These are phyloP conservation scores for Wickerhamiella musiphila DNA, from an alignment of 805 yeast genomes.

Conservation along the genomic window DNA sequence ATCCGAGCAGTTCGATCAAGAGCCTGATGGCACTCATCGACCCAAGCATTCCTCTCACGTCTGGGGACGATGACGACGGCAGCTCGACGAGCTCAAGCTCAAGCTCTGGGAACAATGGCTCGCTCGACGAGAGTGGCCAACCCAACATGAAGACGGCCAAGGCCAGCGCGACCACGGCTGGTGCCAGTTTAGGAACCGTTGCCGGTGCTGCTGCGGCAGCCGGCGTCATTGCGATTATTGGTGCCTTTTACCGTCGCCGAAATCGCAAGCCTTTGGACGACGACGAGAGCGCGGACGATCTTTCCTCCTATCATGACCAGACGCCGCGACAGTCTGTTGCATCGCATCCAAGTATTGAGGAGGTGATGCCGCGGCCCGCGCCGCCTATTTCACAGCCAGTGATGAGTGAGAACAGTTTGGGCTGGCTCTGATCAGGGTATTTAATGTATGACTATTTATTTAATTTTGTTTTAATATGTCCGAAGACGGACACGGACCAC, in stretches of 20 bases:
- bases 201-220: constrained; percentile 58
- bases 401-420: constrained; percentile 10
- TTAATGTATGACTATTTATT: too few species aligned
- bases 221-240: constrained; percentile 26
- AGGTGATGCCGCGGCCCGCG: constrained; percentile 1
- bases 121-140: constrained; percentile 19
- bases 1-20: constrained; percentile 36
- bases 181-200: constrained; percentile 69
- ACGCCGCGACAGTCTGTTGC: neutral
- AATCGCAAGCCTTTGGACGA: constrained; percentile 3
- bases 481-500: too few species aligned
- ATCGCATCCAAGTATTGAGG: constrained; percentile 1
- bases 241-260: constrained; percentile 5
- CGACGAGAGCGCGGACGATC: constrained; percentile 1
- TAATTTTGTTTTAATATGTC: too few species aligned
- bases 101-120: constrained; percentile 14
- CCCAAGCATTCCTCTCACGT: constrained; percentile 35
- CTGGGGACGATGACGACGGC: constrained; percentile 9
- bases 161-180: constrained; percentile 35
- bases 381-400: constrained; percentile 9
- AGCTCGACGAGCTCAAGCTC: constrained; percentile 7
- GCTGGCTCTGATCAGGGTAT: constrained; percentile 7
- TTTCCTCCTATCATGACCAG: constrained; percentile 5
- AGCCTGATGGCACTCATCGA: constrained; percentile 59
- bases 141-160: constrained; percentile 20